A percentile compares a stretch with the other conserved stretches of the same genome.
These are phyloP conservation scores for Vaccinium darrowii DNA, from an alignment of 148 eudicot genomes.

Conservation along the genomic window DNA sequence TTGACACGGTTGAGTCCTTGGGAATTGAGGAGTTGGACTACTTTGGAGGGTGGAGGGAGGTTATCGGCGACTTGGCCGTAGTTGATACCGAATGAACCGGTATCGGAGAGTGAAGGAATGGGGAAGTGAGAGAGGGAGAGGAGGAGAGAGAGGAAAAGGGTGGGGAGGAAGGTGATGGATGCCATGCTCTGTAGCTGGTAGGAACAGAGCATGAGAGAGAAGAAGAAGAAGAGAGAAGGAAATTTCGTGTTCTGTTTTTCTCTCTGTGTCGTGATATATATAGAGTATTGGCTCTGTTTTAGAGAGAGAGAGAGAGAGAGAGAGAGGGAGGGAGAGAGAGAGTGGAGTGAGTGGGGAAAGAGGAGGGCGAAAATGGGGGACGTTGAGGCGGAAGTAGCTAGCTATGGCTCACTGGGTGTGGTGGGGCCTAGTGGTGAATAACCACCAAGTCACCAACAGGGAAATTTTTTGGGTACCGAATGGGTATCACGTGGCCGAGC, in stretches of 20 bases:
- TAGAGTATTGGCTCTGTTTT: neutral
- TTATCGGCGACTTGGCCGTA: conserved; percentile 80
- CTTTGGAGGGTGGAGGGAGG: conserved; percentile 63
- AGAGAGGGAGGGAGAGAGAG: neutral
- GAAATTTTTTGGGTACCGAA: too few species aligned
- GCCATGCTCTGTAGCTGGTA: conserved; percentile 12
- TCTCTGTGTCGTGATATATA: neutral
- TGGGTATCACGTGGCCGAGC: too few species aligned
- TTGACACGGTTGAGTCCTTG: conserved; percentile 56
- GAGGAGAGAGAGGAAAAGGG: neutral
- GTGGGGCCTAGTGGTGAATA: neutral
- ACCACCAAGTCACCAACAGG: too few species aligned
- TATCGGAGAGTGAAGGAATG: neutral
- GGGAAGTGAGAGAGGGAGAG: conserved; percentile 5
- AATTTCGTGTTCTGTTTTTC: neutral
- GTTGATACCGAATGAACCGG: conserved; percentile 67
- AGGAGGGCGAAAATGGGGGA: neutral
- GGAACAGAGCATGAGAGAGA: conserved; percentile 4
- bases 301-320: conserved; percentile 3
- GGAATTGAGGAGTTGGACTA: conserved; percentile 70
- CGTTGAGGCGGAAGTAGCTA: neutral
- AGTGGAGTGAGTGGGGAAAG: neutral
- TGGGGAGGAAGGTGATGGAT: neutral
- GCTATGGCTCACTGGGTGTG: neutral
- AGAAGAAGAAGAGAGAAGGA: neutral